A percentile compares a stretch with the other conserved stretches of the same genome.
phyloP scores from a whole-genome alignment of 345 rosid species.

The Euphorbia lathyris region DNA sequence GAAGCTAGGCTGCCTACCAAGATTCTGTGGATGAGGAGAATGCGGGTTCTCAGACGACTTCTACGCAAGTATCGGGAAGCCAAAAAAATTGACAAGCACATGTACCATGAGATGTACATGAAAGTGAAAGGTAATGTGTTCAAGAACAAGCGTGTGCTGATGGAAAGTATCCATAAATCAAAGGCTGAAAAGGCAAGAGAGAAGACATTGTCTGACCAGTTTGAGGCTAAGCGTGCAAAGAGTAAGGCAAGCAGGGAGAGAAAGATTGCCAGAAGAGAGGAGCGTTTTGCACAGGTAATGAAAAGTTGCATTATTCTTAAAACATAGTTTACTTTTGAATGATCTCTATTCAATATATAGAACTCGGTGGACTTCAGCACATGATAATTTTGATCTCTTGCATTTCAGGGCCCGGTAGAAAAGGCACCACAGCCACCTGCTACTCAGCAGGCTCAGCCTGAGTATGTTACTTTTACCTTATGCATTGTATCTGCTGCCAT shows the following conservation, averaged over 20 bases:
- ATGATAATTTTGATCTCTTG: background rate
- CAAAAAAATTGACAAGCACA: constrained; percentile 93
- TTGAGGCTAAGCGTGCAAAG: constrained; percentile 94
- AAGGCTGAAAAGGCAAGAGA: constrained; percentile 99
- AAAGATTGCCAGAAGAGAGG: constrained; percentile 81
- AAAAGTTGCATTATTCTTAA: background rate
- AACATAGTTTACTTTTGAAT: background rate
- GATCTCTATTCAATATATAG: background rate
- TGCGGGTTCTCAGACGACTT: constrained; percentile 89
- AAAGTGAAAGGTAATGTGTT: constrained; percentile 92
- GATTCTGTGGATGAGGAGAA: constrained; percentile 93
- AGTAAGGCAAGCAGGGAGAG: constrained; percentile 98
- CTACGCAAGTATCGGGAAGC: constrained; percentile 86
- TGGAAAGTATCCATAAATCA: constrained; percentile 94
- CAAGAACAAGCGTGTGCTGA: constrained; percentile 91
- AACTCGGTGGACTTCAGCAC: no score
- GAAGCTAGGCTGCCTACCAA: constrained; percentile 99
- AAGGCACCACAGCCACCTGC: constrained; percentile 20
- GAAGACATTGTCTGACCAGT: constrained; percentile 87
- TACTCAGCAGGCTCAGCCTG: constrained; percentile 12
- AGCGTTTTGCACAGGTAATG: constrained; percentile 78
- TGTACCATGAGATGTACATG: constrained; percentile 99
- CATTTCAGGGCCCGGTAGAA: constrained; percentile 19
- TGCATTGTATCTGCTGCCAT: background rate
- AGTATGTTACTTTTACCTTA: constrained; percentile 8